These are phyloP conservation scores for Paratinospora sagittata DNA, from an alignment of 164 flowering plant genomes.

Conservation along the genomic window DNA sequence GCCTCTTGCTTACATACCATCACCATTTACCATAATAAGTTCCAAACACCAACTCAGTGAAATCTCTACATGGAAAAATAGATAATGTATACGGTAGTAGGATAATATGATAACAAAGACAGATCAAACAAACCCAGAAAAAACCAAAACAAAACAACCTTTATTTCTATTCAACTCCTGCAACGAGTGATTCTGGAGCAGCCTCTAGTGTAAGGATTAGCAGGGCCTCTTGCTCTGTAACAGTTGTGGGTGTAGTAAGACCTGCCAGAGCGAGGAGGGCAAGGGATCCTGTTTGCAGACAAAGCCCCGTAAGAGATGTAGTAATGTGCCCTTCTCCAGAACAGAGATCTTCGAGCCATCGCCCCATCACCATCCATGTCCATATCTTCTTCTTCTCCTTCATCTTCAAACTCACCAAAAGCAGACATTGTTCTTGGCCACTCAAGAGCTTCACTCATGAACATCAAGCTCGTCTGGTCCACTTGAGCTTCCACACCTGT, in stretches of 20 bases:
- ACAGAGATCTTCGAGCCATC: slow-evolving; percentile 43
- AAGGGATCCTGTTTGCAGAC: slow-evolving; percentile 66
- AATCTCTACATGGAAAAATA: not conserved
- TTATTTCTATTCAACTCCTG: slow-evolving; percentile 32
- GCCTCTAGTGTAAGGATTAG: slow-evolving; percentile 61
- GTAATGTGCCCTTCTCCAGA: slow-evolving; percentile 38
- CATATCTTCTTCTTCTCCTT: slow-evolving; percentile 5
- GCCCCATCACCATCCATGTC: too few species aligned
- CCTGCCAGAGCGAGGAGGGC: slow-evolving; percentile 80
- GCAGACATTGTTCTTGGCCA: slow-evolving; percentile 24
- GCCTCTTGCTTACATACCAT: not conserved
- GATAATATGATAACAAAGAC: not conserved
- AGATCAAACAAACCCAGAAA: not conserved
- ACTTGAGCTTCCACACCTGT: slow-evolving; percentile 18
- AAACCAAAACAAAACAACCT: not conserved
- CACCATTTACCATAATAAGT: not conserved
- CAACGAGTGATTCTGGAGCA: slow-evolving; percentile 69
- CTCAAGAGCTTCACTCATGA: slow-evolving; percentile 25
- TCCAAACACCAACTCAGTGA: not conserved
- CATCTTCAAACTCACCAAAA: slow-evolving; percentile 16
- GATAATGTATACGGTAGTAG: not conserved
- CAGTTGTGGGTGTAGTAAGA: slow-evolving; percentile 84
- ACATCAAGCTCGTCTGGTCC: slow-evolving; percentile 22
- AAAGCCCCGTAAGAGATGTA: slow-evolving; percentile 82
- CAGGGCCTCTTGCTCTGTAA: slow-evolving; percentile 46